Base-by-base conservation (phyloP, 768 basidiomycete genomes). In the Lactarius trivialis region DNA sequence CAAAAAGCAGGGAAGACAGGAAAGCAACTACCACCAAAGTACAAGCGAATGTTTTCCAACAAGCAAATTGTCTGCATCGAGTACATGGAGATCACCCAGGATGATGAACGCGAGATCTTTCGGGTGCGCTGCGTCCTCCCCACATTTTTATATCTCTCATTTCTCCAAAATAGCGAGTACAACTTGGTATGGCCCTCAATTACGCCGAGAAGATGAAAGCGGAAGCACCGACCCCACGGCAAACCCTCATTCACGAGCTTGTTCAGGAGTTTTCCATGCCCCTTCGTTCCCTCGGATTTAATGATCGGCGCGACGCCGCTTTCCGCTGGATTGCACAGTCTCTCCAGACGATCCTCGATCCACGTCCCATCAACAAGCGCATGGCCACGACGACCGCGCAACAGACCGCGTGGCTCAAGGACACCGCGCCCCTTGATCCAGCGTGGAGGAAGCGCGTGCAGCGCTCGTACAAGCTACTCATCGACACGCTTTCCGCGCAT, bases 281-380 rank as follows among this genome's bases (percentile, higher is more conserved):
- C 41, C 36, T 56, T 0, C 73, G 73, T 0, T 66, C 71, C 0
- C 73, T 83, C 8, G 79, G 82, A 21, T 83, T 83, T 78, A 81
- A 82, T n/a, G 71, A 70, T 34, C 70, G 73, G 0, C 77, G 78
- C 1, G 85, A 83, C 0, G 75, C 74, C 11, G 85, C 85, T 66
- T 87, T 83, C 68, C 80, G 85, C 7, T 81, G 80, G 64, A 71
- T 87, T 26, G 75, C 83, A 0, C 82, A 85, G 37, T 75, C 82
- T 0, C 71, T 87, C 5, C 81, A 77, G 55, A 71, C 74, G 58
- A 79, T 87, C 43, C 75, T 80, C n/a, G 76, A 75, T 26, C 43
- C 56, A 17, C 79, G 73, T 56, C 74, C 76, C 3, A 65, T 68
- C n/a, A 63, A 66, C 43, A 64, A 68, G 1, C 63, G 55, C 15